Evolutionary conservation across 805 yeast genomes (phyloP), one percentile per base, ranked within the genome.

Genomic region (Yarrowia osloensis): DNA sequence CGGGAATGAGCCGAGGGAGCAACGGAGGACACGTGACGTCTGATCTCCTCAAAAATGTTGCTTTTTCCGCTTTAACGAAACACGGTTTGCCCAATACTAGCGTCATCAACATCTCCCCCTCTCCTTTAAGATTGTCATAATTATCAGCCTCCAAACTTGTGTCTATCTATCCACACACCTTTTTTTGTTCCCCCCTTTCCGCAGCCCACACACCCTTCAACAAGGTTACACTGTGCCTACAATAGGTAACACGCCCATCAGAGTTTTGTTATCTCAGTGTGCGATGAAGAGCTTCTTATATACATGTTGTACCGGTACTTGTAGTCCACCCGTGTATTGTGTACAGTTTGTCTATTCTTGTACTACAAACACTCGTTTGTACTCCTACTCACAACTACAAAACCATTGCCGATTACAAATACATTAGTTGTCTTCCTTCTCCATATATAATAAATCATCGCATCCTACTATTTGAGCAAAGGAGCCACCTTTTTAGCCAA

Each of bases 401-500:
- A 33, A 13, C 17, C 37, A 33, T 5, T 22, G n/a, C 31, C 29
- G 44, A 54, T 54, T 57, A 57, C 63, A 57, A 57, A 57, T 57
- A 57, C 63, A 57, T 57, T 57, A 57, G 63, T 40, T 57, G 63
- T 57, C 63, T 57, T 57, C 63, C 63, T 57, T 39, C 49, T 57
- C 37, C 63, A 28, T 57, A 57, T 57, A 57, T 57, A 57, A 57
- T 57, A 57, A 57, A 57, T 57, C 63, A 57, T 37, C 37, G 63
- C 49, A 39, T 57, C 63, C 63, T 28, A 57, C 49, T 57, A 57
- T 40, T 57, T 57, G 63, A 57, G 63, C 63, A 57, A 57, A 29
- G 63, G 63, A 57, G 63, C 63, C 63, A 61, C 66, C 66, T 61
- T 61, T 35, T 61, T 44, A 46, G 66, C 66, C 66, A 61, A 33